Percentiles rank a stretch among this genome's conserved stretches.
Conservation (phyloP, 2,329 filamentous ascomycete species). For the Dichotomopilus funicola region DNA sequence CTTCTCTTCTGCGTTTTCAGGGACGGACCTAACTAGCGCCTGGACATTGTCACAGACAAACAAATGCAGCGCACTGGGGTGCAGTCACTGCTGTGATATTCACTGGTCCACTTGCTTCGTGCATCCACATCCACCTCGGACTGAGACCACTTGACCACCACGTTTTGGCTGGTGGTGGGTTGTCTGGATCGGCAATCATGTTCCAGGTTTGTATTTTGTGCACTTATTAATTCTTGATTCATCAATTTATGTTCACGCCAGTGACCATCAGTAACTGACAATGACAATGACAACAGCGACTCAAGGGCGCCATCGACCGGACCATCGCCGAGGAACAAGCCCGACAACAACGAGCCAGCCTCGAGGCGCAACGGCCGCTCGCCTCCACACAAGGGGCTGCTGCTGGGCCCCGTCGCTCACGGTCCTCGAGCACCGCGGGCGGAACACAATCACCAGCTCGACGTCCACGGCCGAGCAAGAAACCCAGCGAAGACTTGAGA, state of each 20-base stretch:
- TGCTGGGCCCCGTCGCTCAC: constrained; percentile 38
- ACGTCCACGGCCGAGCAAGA: constrained; percentile 36
- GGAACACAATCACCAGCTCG: constrained; percentile 29
- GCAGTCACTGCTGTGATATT: background rate
- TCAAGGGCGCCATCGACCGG: constrained; percentile 78
- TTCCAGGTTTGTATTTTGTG: constrained; percentile 25
- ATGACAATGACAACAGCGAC: constrained; percentile 52
- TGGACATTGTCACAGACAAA: too few species aligned
- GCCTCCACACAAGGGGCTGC: constrained; percentile 36
- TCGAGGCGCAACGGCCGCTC: constrained; percentile 37
- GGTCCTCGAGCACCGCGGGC: constrained; percentile 29
- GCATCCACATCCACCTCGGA: too few species aligned
- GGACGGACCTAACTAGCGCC: too few species aligned
- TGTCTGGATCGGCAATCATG: constrained; percentile 20
- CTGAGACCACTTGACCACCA: too few species aligned
- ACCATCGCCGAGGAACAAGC: constrained; percentile 90
- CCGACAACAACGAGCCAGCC: constrained; percentile 56
- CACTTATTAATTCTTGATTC: too few species aligned
- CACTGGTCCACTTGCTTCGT: background rate
- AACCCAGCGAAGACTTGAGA: constrained; percentile 31
- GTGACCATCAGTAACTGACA: constrained; percentile 2
- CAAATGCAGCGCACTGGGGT: background rate
- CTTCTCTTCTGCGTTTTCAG: too few species aligned
- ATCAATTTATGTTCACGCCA: too few species aligned
- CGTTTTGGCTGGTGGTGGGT: too few species aligned